Conservation (phyloP, 495 filamentous ascomycete species). For the Penicillium coprophilum region DNA sequence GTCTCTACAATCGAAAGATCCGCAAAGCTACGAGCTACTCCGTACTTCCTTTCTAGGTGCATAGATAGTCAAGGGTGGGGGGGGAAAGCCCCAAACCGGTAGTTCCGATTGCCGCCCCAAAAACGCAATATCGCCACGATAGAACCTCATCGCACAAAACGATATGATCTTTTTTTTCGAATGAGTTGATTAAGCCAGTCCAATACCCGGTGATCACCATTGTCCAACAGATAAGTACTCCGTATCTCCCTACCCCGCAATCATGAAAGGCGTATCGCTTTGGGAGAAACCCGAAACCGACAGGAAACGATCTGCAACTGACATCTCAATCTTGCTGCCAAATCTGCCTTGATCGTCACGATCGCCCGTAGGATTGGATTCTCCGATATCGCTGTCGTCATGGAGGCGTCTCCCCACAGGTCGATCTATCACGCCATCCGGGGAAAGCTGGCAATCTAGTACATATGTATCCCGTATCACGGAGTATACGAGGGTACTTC, state of each 20-base stretch:
- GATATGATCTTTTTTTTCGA: neutral
- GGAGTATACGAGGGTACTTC: neutral
- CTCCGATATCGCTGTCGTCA: conserved; percentile 11
- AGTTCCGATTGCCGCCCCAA: conserved; percentile 1
- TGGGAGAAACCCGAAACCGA: neutral
- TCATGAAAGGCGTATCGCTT: neutral
- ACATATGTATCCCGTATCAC: no score
- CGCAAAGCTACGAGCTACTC: neutral
- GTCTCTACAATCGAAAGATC: neutral
- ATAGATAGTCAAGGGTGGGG: neutral
- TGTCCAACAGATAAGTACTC: neutral
- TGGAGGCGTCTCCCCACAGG: neutral
- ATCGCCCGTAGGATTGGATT: neutral
- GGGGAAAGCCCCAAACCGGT: neutral
- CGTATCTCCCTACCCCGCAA: conserved; percentile 7
- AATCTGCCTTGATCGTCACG: conserved; percentile 10
- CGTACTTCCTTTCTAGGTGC: neutral
- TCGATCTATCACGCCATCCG: conserved; percentile 8
- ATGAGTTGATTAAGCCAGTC: neutral
- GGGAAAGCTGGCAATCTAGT: neutral
- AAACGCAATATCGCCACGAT: neutral
- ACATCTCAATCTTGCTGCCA: conserved; percentile 10
- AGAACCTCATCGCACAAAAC: neutral
- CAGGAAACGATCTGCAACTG: conserved; percentile 8
- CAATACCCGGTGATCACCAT: conserved; percentile 4